Percentiles rank a stretch among this genome's conserved stretches.
phyloP scores from a whole-genome alignment of 1,284 basidiomycete species.

The Fomes fomentarius region DNA sequence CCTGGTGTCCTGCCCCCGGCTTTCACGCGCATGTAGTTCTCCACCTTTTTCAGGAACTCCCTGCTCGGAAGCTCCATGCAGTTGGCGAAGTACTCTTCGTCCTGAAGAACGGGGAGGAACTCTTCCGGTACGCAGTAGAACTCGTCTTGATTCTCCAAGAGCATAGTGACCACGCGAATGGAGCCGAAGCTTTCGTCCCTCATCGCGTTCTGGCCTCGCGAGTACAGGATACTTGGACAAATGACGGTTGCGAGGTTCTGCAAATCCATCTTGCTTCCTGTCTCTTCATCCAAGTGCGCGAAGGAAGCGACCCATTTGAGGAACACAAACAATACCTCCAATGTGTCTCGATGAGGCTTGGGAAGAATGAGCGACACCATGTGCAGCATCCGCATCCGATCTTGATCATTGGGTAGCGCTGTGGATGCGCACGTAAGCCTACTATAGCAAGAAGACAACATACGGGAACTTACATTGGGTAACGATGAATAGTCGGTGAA shows the following conservation, averaged over 20 bases:
- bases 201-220: conserved; percentile 84
- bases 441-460: neutral
- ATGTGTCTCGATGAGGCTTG: conserved; percentile 92
- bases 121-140: conserved; percentile 90
- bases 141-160: conserved; percentile 94
- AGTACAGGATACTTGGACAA: conserved; percentile 92
- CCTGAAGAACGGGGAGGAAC: conserved; percentile 79
- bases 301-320: conserved; percentile 99
- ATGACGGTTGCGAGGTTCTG: conserved; percentile 98
- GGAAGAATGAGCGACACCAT: conserved; percentile 88
- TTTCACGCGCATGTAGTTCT: conserved; percentile 68
- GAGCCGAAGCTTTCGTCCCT: conserved; percentile 94
- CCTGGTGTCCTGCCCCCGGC: conserved; percentile 44
- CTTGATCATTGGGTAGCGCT: conserved; percentile 79
- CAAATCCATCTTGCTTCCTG: conserved; percentile 98
- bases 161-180: conserved; percentile 81
- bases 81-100: conserved; percentile 85
- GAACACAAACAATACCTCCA: conserved; percentile 98
- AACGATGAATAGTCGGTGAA: conserved; percentile 88
- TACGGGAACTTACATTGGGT: conserved; percentile 73
- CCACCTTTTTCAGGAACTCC: conserved; percentile 90
- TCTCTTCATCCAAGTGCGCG: conserved; percentile 97
- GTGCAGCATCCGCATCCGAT: conserved; percentile 86
- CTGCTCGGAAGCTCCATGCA: conserved; percentile 85
- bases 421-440: conserved; percentile 14